Evolutionary conservation across 495 filamentous ascomycete species (phyloP).

Genomic region (Neurospora sp.): DNA sequence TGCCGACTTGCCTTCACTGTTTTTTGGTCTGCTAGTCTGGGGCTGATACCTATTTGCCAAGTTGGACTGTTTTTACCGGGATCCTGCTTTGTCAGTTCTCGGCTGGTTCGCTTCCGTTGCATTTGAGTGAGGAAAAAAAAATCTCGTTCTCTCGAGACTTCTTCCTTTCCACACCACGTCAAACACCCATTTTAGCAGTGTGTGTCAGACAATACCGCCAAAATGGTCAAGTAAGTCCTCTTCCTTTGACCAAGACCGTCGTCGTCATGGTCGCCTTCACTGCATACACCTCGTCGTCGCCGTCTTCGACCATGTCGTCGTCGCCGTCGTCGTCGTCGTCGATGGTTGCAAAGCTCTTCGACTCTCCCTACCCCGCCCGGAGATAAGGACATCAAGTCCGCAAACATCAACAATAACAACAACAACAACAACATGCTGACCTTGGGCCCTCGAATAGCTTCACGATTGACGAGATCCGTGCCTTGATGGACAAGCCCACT

Average conservation of each 20-base stretch:
- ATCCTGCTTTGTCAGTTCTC: conserved; percentile 15
- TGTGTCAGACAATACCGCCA: conserved; percentile 56
- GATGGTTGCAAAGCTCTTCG: conserved; percentile 3
- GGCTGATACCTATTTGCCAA: conserved; percentile 15
- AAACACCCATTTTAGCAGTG: conserved; percentile 20
- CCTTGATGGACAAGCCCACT: conserved; percentile 87
- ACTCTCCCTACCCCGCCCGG: conserved; percentile 28
- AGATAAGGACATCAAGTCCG: conserved; percentile 26
- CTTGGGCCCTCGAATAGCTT: conserved; percentile 54
- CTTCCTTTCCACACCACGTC: conserved; percentile 10
- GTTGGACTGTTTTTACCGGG: conserved; percentile 10
- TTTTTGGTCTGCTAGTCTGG: conserved; percentile 16
- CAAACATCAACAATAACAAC: conserved; percentile 1
- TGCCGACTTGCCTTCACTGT: conserved; percentile 8
- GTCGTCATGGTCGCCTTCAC: not conserved
- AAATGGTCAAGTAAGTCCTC: conserved; percentile 97
- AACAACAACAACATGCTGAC: conserved; percentile 15
- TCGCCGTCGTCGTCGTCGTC: conserved; percentile 3
- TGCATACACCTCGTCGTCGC: not conserved
- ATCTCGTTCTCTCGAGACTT: conserved; percentile 19
- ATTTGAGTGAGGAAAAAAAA: conserved; percentile 14
- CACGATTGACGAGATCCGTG: conserved; percentile 96
- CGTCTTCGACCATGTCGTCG: conserved; percentile 18
- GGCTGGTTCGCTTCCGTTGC: not conserved
- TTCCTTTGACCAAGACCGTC: not conserved